Evolutionary conservation across 352 stramenopile species (phyloP), one percentile per base, ranked within the genome.

Genomic region (Pythium scleroteichum): DNA sequence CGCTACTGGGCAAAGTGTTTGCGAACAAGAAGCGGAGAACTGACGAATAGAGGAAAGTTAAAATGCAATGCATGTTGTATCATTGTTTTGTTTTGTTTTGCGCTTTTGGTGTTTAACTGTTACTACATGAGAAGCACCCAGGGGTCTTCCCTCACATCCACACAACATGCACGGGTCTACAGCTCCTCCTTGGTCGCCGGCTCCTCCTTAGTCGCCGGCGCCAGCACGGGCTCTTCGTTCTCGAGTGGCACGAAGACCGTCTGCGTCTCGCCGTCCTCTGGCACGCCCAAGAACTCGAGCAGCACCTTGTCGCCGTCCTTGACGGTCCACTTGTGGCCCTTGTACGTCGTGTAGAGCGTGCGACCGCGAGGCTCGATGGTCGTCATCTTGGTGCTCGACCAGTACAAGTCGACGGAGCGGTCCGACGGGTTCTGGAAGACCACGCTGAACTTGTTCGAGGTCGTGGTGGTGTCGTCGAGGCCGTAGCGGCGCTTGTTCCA

Each of bases 401-500:
- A 92, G 63, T 83, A 92, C 8, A 92, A 40, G 39, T 76, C 69
- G 22, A 94, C 72, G 9, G 70, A 45, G 23, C 60, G 53, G 39
- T 73, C 58, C 12, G 73, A 87, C 19, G 79, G 79, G 75, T 94
- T 94, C 53, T 78, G 67, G 64, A 94, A 92, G 24, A 66, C 76
- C 39, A 92, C 75, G 8, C 55, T 81, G 67, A 85, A 79, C 49
- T 81, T 66, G 33, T 58, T 73, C 10, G 65, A 62, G 20, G 38
- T 46, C 10, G 54, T 72, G 19, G 38, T 47, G 41, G 76, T 53
- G 38, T 59, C 54, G 68, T 85, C 76, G 33, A 91, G 55, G 3
- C 81, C 85, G 54, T 84, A 87, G 50, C 85, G 75, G 5, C 89
- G 85, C 60, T 89, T 91, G 78, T 98, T 98, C 95, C 96, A 98